Conservation (phyloP, 1,284 basidiomycete species). For the Meripilus lineatus region DNA sequence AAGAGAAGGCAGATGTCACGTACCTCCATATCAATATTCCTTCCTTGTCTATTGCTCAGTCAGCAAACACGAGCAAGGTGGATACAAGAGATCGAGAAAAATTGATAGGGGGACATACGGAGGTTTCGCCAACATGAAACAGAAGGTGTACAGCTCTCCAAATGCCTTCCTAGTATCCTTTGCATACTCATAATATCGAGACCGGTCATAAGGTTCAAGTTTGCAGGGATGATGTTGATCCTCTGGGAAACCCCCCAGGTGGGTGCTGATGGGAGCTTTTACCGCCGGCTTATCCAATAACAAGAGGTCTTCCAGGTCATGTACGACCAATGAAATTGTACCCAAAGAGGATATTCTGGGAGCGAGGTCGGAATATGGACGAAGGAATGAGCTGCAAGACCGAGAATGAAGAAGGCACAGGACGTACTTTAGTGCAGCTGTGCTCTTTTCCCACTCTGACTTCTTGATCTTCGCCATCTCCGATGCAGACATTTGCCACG, state of each 20-base stretch:
- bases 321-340: conserved; percentile 43
- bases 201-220: conserved; percentile 49
- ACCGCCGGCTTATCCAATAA: conserved; percentile 42
- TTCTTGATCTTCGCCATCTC: conserved; percentile 67
- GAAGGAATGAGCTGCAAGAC: background rate
- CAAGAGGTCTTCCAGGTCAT: conserved; percentile 60
- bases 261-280: conserved; percentile 22
- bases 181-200: conserved; percentile 46
- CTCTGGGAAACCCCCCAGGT: conserved; percentile 18
- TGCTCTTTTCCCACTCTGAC: conserved; percentile 65
- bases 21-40: conserved; percentile 78
- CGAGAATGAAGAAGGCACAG: background rate
- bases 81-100: background rate
- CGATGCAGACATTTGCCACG: conserved; percentile 64
- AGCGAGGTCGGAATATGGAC: conserved; percentile 1
- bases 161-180: conserved; percentile 49
- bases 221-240: no score
- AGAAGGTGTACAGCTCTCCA: conserved; percentile 60
- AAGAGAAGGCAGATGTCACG: background rate
- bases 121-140: conserved; percentile 67
- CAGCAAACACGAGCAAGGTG: background rate
- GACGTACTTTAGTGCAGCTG: conserved; percentile 50
- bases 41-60: conserved; percentile 42
- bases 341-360: conserved; percentile 54
- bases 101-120: conserved; percentile 29